These are phyloP conservation scores for Termitomyces sp. DNA, from an alignment of 768 basidiomycete species.

Conservation along the genomic window DNA sequence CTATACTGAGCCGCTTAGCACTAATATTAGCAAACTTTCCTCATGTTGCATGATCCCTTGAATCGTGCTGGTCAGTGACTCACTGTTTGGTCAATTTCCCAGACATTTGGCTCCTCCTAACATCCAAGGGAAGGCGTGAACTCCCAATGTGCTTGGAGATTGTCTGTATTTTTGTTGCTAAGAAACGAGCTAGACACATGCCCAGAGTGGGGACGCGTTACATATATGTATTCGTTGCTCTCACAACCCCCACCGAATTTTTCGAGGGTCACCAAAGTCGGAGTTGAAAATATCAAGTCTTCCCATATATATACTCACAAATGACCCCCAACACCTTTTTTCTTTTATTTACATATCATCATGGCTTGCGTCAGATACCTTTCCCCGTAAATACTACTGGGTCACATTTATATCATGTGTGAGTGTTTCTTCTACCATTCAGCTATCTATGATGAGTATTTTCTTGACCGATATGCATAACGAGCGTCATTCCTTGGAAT, in stretches of 20 bases:
- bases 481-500: constrained; percentile 16
- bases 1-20: not conserved
- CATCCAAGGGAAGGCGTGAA: not conserved
- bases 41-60: too few relatives aligned
- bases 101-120: too few relatives aligned
- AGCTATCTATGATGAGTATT: constrained; percentile 12
- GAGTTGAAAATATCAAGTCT: not conserved
- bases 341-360: too few relatives aligned
- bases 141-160: not conserved
- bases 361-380: not conserved
- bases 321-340: not conserved
- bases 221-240: not conserved
- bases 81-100: too few relatives aligned
- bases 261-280: not conserved
- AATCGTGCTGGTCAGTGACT: too few relatives aligned
- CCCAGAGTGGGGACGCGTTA: not conserved
- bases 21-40: too few relatives aligned
- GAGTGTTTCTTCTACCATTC: not conserved
- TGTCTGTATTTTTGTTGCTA: not conserved
- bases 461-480: constrained; percentile 6
- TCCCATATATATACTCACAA: not conserved
- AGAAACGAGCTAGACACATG: not conserved
- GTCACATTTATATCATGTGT: not conserved
- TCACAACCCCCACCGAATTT: too few relatives aligned
- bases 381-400: too few relatives aligned